Conservation (phyloP, 2,329 filamentous ascomycete species). For the Albifimbria verrucaria region DNA sequence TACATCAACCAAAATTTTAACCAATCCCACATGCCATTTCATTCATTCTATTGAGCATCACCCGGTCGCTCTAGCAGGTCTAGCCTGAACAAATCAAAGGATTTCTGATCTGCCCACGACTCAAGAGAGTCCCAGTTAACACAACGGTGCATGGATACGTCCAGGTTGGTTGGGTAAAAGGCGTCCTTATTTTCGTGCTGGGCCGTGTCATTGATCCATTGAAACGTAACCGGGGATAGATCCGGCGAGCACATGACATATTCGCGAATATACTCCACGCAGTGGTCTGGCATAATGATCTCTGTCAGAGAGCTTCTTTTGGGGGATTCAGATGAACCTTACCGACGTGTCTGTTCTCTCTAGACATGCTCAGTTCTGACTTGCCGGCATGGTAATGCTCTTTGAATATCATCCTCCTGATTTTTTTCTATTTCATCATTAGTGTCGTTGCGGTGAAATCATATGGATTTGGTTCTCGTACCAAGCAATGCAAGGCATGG, state of each 20-base stretch:
- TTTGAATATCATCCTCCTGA: slow-evolving; percentile 3
- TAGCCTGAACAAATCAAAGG: slow-evolving; percentile 2
- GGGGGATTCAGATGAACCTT: background rate
- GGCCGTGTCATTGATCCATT: slow-evolving; percentile 5
- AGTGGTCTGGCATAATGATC: slow-evolving; percentile 4
- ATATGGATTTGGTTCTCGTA: background rate
- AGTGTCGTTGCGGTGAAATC: background rate
- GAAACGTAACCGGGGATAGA: slow-evolving; percentile 4
- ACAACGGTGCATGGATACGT: background rate
- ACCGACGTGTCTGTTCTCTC: slow-evolving; percentile 3
- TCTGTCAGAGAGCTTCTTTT: background rate
- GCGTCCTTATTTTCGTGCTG: slow-evolving; percentile 2
- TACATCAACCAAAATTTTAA: background rate
- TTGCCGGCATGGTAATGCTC: slow-evolving; percentile 3
- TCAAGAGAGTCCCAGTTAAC: slow-evolving; percentile 5
- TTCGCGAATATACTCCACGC: slow-evolving; percentile 4
- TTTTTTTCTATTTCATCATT: slow-evolving; percentile 2
- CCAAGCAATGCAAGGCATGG: background rate
- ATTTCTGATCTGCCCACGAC: background rate
- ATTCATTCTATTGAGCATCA: too few species aligned
- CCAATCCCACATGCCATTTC: background rate
- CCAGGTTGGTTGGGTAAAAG: slow-evolving; percentile 2
- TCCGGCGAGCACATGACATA: slow-evolving; percentile 5
- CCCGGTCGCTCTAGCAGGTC: slow-evolving; percentile 3
- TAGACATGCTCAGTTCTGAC: background rate